phyloP scores from a whole-genome alignment of 2,329 filamentous ascomycete genomes.

The Colletotrichum spinosum region DNA sequence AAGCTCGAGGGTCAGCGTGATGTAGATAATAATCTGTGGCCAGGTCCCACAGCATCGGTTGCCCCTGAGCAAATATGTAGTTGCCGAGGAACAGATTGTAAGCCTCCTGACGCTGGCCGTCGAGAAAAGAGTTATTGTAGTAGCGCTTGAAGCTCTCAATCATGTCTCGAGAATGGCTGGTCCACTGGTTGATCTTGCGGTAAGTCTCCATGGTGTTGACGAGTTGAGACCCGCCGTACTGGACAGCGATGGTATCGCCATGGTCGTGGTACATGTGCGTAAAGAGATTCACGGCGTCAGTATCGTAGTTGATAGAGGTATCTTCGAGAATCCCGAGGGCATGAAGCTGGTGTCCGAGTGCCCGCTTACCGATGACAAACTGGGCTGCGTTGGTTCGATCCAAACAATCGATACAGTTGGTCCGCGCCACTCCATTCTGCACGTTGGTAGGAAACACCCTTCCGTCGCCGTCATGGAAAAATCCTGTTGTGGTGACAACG shows the following conservation, averaged over 20 bases:
- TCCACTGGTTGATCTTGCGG: constrained; percentile 99
- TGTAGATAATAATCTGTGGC: constrained; percentile 96
- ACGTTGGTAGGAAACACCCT: constrained; percentile 73
- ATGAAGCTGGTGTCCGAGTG: constrained; percentile 90
- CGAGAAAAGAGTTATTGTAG: constrained; percentile 98
- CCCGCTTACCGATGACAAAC: constrained; percentile 96
- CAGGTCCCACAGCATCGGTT: constrained; percentile 97
- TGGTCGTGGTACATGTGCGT: constrained; percentile 99
- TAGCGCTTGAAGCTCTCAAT: constrained; percentile 99
- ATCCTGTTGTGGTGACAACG: constrained; percentile 86
- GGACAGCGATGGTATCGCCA: constrained; percentile 96
- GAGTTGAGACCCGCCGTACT: constrained; percentile 96
- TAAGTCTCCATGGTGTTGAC: constrained; percentile 99
- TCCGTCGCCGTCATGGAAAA: constrained; percentile 92
- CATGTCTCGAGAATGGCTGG: constrained; percentile 97
- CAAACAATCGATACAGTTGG: constrained; percentile 97
- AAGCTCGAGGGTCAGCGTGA: constrained; percentile 83
- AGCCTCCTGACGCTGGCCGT: constrained; percentile 96
- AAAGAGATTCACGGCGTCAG: constrained; percentile 94
- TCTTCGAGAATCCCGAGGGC: constrained; percentile 88
- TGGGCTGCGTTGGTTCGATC: constrained; percentile 98
- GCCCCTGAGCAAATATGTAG: constrained; percentile 87
- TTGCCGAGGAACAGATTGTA: constrained; percentile 98
- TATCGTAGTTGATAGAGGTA: constrained; percentile 88
- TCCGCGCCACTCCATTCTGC: constrained; percentile 93